phyloP scores from a whole-genome alignment of 306 rosid species.

The Rosa chinensis region DNA sequence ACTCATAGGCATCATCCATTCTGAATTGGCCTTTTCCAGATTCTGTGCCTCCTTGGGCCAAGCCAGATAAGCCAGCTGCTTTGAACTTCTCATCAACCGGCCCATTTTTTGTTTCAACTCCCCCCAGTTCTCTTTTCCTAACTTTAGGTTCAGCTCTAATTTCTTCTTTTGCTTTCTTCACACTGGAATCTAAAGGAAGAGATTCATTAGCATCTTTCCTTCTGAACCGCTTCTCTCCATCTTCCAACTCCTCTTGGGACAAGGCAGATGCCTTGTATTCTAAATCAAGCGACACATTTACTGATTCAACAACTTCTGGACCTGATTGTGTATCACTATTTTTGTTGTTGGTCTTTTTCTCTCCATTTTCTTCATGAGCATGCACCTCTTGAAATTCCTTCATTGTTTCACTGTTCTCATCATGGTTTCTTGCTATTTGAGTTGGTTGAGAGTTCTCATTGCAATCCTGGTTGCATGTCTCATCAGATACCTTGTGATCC shows the following conservation, averaged over 20 bases:
- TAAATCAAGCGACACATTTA: constrained; percentile 24
- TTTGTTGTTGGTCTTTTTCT: constrained; percentile 20
- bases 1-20: constrained; percentile 30
- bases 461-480: constrained; percentile 25
- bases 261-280: constrained; percentile 23
- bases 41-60: constrained; percentile 31
- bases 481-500: constrained; percentile 26
- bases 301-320: constrained; percentile 33
- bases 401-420: constrained; percentile 35
- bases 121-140: constrained; percentile 36
- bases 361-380: constrained; percentile 38
- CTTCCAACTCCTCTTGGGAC: constrained; percentile 29
- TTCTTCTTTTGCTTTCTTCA: constrained; percentile 35
- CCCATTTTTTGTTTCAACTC: constrained; percentile 30
- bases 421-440: constrained; percentile 25
- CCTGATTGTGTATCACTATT: constrained; percentile 35
- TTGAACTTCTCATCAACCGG: constrained; percentile 27
- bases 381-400: constrained; percentile 32
- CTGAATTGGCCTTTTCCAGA: constrained; percentile 18
- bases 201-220: constrained; percentile 34
- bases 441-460: constrained; percentile 30
- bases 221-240: constrained; percentile 21
- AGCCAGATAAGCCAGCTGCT: constrained; percentile 29
- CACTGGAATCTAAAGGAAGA: constrained; percentile 30
- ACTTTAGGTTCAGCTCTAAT: constrained; percentile 22